Conservation (phyloP, 257 asterid species). For the Prunella vulgaris region DNA sequence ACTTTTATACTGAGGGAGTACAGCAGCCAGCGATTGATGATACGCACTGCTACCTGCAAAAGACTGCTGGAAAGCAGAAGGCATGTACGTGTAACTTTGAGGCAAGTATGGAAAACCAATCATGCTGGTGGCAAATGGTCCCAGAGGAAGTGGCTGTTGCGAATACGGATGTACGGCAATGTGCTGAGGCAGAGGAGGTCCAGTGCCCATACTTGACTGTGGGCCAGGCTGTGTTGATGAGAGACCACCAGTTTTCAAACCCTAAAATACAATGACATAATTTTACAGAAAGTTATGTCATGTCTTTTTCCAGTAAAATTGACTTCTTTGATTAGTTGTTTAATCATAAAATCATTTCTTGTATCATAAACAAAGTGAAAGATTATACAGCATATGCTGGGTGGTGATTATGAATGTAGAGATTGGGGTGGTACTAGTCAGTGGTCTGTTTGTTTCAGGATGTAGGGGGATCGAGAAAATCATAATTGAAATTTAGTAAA, state of each 20-base stretch:
- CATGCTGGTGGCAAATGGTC: conserved; percentile 64
- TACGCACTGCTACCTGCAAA: conserved; percentile 56
- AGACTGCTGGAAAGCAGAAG: conserved; percentile 71
- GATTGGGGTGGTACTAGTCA: background rate
- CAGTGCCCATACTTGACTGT: conserved; percentile 50
- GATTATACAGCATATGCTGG: background rate
- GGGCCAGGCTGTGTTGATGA: conserved; percentile 51
- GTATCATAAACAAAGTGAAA: background rate
- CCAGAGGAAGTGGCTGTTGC: conserved; percentile 55
- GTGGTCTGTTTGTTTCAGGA: too few species aligned
- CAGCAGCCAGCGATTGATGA: conserved; percentile 66
- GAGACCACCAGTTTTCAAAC: conserved; percentile 49
- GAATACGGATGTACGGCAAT: conserved; percentile 68
- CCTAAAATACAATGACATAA: conserved; percentile 31
- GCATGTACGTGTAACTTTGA: conserved; percentile 70
- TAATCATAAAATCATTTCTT: background rate
- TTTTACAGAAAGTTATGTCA: background rate
- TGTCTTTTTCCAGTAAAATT: background rate
- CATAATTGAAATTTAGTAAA: too few species aligned
- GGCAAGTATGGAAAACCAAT: conserved; percentile 65
- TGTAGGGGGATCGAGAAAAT: too few species aligned
- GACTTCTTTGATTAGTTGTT: background rate
- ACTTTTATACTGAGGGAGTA: conserved; percentile 62
- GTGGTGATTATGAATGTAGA: background rate
- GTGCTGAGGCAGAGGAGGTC: conserved; percentile 71